phyloP scores from a whole-genome alignment of 2,329 filamentous ascomycete species.

The Fusarium verrucosum region DNA sequence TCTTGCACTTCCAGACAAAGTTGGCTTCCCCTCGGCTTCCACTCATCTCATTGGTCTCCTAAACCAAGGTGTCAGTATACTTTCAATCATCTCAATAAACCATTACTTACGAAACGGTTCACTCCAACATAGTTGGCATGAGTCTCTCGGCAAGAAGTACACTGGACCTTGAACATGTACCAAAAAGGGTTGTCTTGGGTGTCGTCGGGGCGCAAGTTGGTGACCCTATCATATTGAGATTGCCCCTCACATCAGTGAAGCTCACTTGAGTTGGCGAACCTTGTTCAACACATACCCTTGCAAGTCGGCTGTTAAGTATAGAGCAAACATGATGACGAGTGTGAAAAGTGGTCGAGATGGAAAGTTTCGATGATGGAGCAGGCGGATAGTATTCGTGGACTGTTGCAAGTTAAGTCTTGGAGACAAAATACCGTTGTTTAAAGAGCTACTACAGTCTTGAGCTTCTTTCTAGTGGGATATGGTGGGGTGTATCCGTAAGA shows the following conservation, averaged over 20 bases:
- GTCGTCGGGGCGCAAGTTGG: slow-evolving; percentile 86
- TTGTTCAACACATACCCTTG: slow-evolving; percentile 63
- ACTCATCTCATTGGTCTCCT: slow-evolving; percentile 92
- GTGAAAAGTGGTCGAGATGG: neutral
- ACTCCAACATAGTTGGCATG: slow-evolving; percentile 88
- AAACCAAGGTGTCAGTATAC: slow-evolving; percentile 12
- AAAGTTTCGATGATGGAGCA: neutral
- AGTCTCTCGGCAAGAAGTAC: slow-evolving; percentile 93
- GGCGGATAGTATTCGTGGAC: neutral
- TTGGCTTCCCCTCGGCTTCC: slow-evolving; percentile 96
- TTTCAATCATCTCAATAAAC: neutral
- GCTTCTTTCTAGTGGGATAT: slow-evolving; percentile 24
- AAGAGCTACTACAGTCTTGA: slow-evolving; percentile 13
- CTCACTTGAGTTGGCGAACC: neutral
- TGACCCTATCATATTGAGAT: slow-evolving; percentile 70
- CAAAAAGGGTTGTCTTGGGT: slow-evolving; percentile 85
- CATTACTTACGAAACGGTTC: slow-evolving; percentile 80
- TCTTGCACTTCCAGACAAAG: slow-evolving; percentile 99
- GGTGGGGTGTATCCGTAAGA: slow-evolving; percentile 45
- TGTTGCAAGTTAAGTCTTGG: slow-evolving; percentile 1
- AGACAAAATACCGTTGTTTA: slow-evolving; percentile 25
- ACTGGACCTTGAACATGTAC: slow-evolving; percentile 98
- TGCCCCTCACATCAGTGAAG: slow-evolving; percentile 35
- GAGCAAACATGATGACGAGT: slow-evolving; percentile 66
- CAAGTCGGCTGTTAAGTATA: slow-evolving; percentile 74